Evolutionary conservation across 2,329 filamentous ascomycete species (phyloP), one percentile per base, ranked within the genome.

Genomic region (Parastagonospora avenae): DNA sequence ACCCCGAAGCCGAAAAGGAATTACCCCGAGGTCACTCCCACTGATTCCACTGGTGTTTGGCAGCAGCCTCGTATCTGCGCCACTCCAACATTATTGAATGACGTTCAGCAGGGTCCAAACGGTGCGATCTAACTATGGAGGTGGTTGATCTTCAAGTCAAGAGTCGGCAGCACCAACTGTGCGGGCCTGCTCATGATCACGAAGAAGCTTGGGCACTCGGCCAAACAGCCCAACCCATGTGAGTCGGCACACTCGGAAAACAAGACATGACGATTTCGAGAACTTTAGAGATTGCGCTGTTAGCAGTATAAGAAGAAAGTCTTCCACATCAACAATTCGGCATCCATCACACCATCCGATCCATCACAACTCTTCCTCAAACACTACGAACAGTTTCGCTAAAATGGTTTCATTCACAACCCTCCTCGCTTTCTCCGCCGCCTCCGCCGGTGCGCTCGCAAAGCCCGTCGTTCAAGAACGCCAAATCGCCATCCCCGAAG

Each of bases 361-460:
- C 14, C 15, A 14, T 6, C 10, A 4, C 35, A 24, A 38, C 15
- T 10, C 35, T 16, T 38, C 35, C 8, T 38, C 14, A 16, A 12
- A 12, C 37, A 27, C 8, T 2, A 28, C 37, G 19, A 24, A 3
- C 19, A 24, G 19, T 24, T 24, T 5, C 19, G 19, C 19, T 5
- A 42, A 15, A 28, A 61, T 61, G 58, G 53, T 61, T 1, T 50
- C 50, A 28, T 46, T 59, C 46, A 47, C 46, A 8, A 29, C 54
- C 11, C 54, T 61, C 42, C 37, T 39, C 37, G 37, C 19, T 12
- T 11, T 39, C 37, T 39, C 37, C 5, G 37, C 37, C 19, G 42
- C 27, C 37, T 39, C 37, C 19, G 37, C 37, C 19, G 42, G 47
- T 31, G 35, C 53, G 10, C 36, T 57, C 12, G 53, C 55, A 11